Conservation (phyloP, 768 basidiomycete genomes). For the Nidula microcarpa region DNA sequence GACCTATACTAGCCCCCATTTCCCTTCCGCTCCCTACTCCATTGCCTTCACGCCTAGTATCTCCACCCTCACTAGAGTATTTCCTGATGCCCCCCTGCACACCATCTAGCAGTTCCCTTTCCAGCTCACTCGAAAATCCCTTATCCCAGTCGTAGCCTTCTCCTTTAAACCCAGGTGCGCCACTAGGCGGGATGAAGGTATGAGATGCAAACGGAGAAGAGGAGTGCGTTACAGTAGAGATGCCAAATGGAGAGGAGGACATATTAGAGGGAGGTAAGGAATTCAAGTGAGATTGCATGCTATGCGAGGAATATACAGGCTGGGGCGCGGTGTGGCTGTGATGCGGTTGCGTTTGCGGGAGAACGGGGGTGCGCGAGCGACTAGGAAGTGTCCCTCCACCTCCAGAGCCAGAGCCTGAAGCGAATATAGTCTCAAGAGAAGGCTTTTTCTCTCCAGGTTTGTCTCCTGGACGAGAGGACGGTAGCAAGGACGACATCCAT, state of each 20-base stretch:
- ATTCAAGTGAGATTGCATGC: background rate
- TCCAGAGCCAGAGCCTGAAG: too few species aligned
- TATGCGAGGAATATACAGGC: too few species aligned
- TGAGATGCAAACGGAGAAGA: conserved; percentile 40
- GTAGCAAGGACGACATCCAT: conserved; percentile 46
- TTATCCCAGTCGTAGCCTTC: conserved; percentile 68
- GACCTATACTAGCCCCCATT: background rate
- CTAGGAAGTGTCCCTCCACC: too few species aligned
- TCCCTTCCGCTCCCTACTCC: conserved; percentile 1
- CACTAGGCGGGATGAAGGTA: conserved; percentile 39
- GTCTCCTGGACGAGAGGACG: background rate
- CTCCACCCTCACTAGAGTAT: too few species aligned
- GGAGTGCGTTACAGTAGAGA: conserved; percentile 7
- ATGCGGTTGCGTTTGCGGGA: conserved; percentile 10
- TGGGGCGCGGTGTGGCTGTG: background rate
- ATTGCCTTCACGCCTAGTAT: conserved; percentile 7
- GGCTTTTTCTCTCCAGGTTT: too few species aligned
- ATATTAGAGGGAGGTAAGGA: conserved; percentile 2
- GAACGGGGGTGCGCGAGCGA: background rate
- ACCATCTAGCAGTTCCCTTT: conserved; percentile 26
- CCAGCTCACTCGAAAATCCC: conserved; percentile 49
- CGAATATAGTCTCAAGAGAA: too few species aligned
- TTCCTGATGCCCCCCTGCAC: too few species aligned
- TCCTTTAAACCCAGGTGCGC: conserved; percentile 79
- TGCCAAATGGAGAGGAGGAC: conserved; percentile 25